Base-by-base conservation (phyloP, 2,329 filamentous ascomycete genomes). In the Hirsutella thompsonii region DNA sequence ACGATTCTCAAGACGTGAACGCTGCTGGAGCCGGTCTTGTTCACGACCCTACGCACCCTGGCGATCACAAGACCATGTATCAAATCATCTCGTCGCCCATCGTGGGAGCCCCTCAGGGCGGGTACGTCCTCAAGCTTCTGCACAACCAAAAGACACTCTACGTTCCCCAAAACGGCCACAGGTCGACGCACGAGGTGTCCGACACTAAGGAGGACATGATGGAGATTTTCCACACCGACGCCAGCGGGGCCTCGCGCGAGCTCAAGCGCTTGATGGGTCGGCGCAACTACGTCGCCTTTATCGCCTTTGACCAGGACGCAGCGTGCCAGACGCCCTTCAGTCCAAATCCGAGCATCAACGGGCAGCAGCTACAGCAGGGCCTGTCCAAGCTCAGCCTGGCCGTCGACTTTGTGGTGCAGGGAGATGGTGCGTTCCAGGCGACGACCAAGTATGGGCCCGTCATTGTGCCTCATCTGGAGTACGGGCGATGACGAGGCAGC, bases 141-240 rank as follows among this genome's bases (percentile, higher is more conserved):
- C 88, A 96, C 69, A 92, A 83, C 68, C 90, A 89, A 65, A 92
- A 90, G 61, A 77, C 84, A 30, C 77, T 96, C 21, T 98, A 95
- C 60, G 73, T 98, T 41, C 92, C 92, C 0, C 72, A 76, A 41
- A 98, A 98, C 60, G 90, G 90, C 1, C 79, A 87, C 42, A 75
- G 76, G 48, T 80, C 83, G 1, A 82, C 72, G 2, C 77, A 87
- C 46, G 74, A 81, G 48, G 74, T 84, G 1, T 83, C 81, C 2
- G 92, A 98, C 59, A 98, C 92, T 37, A 96, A 98, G 63, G 92
- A 98, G 61, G 92, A 98, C 63, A 98, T 98, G 92, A 94, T 98
- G 84, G 92, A 98, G 67, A 93, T 98, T 50, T 98, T 98, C 73
- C 87, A 92, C 54, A 85, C 82, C 8, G 92, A 98, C 52, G 87